These are phyloP conservation scores for Leucocoprinus leucothites DNA, from an alignment of 768 basidiomycete species.

Conservation along the genomic window DNA sequence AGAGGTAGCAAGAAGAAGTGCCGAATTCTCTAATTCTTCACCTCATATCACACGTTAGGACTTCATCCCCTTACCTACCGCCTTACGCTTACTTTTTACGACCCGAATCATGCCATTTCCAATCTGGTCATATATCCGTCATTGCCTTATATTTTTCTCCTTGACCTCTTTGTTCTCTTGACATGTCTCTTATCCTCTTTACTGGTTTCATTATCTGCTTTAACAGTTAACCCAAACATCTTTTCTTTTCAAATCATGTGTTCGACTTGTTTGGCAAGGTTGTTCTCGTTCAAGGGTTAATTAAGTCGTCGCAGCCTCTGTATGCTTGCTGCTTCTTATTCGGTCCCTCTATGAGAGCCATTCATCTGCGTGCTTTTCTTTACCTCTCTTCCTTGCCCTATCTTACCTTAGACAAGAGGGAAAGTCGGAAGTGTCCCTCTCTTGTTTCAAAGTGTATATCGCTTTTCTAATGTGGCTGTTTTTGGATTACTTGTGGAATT, in stretches of 20 bases:
- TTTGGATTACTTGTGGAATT: slow-evolving; percentile 7
- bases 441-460: not conserved
- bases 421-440: not conserved
- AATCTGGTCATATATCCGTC: slow-evolving; percentile 46
- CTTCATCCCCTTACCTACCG: slow-evolving; percentile 20
- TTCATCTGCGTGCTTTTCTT: not conserved
- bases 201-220: slow-evolving; percentile 16
- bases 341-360: not conserved
- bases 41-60: slow-evolving; percentile 17
- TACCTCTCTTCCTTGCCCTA: not conserved
- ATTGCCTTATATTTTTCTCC: slow-evolving; percentile 26
- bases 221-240: slow-evolving; percentile 39
- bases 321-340: not conserved
- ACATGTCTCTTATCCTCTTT: slow-evolving; percentile 36
- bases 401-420: not conserved
- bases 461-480: slow-evolving; percentile 1
- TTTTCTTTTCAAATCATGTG: slow-evolving; percentile 23
- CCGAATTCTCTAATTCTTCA: slow-evolving; percentile 68
- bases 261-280: slow-evolving; percentile 16
- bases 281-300: slow-evolving; percentile 6
- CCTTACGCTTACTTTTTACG: slow-evolving; percentile 27
- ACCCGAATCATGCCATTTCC: slow-evolving; percentile 37
- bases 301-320: not conserved
- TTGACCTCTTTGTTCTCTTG: slow-evolving; percentile 24
- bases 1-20: slow-evolving; percentile 78